Evolutionary conservation across 2,329 filamentous ascomycete genomes (phyloP), one percentile per base, ranked within the genome.

Genomic region (Colletotrichum abscissum): DNA sequence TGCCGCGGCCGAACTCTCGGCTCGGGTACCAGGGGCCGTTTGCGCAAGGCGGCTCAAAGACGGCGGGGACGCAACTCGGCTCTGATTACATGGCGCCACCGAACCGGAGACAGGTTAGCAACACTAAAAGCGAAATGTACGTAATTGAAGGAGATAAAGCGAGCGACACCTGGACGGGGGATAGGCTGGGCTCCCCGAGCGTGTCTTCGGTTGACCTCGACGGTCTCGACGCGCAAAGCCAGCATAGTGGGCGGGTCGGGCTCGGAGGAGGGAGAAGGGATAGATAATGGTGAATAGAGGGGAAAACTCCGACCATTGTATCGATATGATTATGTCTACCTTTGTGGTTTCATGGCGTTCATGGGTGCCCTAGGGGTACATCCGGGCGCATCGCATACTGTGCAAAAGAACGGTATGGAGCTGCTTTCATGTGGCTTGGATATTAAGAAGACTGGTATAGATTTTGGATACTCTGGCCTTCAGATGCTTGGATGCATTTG

Each of bases 71-170:
- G 9, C 72, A 72, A 26, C 26, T 46, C 7, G 38, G 14, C 11
- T 24, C 68, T 11, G 62, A 67, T 28, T 52, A 60, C 11, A 58
- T 24, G 49, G 16, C 52, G 5, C 57, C 56, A 28, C 57, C 68
- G 38, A 46, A 55, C 26, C 57, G 24, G 33, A 52, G 38, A 56
- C 49, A 60, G 30, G 8, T 16, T 5, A 71, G 63, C 19, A 62
- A 63, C 12, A 77, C 76, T 46, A 80, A 78, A 38, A 84, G 82
- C 75, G 83, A 84, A 60, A 76, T 82, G 55, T 82, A 81, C 64
- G 76, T 84, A 58, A 82, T 83, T 22, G 79, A 84, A 67, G 81
- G 81, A 30, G 77, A 78, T 22, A 74, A 75, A 52, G 73, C 75
- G 22, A n/a, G 65, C 6, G 30, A 63, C 33, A 56, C 63, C 56